A percentile compares a stretch with the other conserved stretches of the same genome.
phyloP scores from a whole-genome alignment of 768 basidiomycete species.

The Naganishia friedmannii region DNA sequence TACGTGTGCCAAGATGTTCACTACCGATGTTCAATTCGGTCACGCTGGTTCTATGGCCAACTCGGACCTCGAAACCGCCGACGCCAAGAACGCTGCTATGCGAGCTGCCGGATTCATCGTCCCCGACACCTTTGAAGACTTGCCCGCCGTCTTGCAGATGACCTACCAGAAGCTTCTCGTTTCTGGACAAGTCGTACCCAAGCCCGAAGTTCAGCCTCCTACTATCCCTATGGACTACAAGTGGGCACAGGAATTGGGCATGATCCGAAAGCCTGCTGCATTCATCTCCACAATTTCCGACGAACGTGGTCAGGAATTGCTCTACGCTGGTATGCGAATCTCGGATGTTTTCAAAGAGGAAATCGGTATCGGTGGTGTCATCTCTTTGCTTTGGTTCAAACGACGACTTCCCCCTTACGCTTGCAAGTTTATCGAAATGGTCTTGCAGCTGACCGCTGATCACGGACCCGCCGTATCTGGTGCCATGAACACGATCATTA shows the following conservation, averaged over 20 bases:
- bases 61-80: conserved; percentile 94
- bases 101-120: conserved; percentile 91
- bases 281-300: conserved; percentile 99
- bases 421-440: conserved; percentile 99
- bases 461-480: conserved; percentile 97
- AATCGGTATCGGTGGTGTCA: conserved; percentile 94
- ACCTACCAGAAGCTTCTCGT: conserved; percentile 79
- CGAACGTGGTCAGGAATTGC: conserved; percentile 95
- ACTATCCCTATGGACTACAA: conserved; percentile 99
- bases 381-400: conserved; percentile 97
- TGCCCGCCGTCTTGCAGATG: conserved; percentile 76
- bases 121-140: conserved; percentile 94
- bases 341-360: conserved; percentile 97
- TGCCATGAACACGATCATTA: conserved; percentile 99
- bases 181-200: conserved; percentile 65
- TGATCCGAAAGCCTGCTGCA: conserved; percentile 97
- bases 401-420: conserved; percentile 85
- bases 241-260: conserved; percentile 82
- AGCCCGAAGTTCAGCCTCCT: conserved; percentile 81
- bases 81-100: conserved; percentile 97
- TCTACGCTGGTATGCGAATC: conserved; percentile 98
- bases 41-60: conserved; percentile 98
- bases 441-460: conserved; percentile 97
- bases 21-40: conserved; percentile 98
- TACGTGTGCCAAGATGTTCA: conserved; percentile 99